Evolutionary conservation across 805 yeast species (phyloP).

Genomic region (Zygosaccharomyces bailii): DNA sequence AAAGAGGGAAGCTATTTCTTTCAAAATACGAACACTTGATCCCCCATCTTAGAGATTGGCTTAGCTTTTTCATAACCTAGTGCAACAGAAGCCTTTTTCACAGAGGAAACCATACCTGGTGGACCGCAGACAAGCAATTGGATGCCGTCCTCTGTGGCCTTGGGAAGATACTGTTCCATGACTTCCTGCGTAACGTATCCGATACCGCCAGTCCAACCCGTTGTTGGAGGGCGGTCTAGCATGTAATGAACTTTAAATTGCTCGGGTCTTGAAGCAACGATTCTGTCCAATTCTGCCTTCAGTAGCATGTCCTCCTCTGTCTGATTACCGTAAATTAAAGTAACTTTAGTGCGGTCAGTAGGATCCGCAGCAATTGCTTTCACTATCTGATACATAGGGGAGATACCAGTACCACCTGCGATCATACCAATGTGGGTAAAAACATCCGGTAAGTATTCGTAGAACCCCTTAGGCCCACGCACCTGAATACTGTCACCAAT

Average conservation of each 20-base stretch:
- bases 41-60: conserved; percentile 85
- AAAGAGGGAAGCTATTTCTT: not conserved
- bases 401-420: conserved; percentile 95
- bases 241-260: conserved; percentile 67
- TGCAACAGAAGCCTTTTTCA: conserved; percentile 71
- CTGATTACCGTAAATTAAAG: conserved; percentile 77
- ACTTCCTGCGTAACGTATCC: conserved; percentile 82
- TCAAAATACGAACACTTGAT: conserved; percentile 84
- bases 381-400: conserved; percentile 93
- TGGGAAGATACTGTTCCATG: conserved; percentile 60
- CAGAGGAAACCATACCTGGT: conserved; percentile 83
- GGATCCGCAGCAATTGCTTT: conserved; percentile 77
- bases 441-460: conserved; percentile 78
- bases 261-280: conserved; percentile 54
- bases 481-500: conserved; percentile 77
- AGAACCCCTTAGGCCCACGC: conserved; percentile 89
- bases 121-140: conserved; percentile 90
- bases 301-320: conserved; percentile 76
- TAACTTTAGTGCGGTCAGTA: conserved; percentile 69
- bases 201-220: conserved; percentile 67
- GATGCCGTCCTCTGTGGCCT: conserved; percentile 46
- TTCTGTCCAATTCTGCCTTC: conserved; percentile 71
- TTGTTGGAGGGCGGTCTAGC: conserved; percentile 61
- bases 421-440: conserved; percentile 76
- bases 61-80: conserved; percentile 81